A percentile compares a stretch with the other conserved stretches of the same genome.
Conservation (phyloP, 2,329 filamentous ascomycete species). For the Phoma sp. region DNA sequence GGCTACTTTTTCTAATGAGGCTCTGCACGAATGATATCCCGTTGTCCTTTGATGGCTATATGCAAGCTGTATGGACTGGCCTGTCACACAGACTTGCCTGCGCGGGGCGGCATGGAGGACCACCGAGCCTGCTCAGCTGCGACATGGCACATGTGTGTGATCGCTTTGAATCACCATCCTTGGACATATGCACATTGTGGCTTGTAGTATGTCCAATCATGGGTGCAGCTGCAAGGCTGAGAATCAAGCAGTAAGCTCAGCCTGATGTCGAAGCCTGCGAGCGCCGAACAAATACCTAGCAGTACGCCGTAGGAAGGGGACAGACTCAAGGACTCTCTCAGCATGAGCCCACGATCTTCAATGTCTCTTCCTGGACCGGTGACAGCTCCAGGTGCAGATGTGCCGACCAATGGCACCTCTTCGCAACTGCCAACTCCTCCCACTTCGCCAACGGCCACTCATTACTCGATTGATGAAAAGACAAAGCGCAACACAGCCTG, state of each 20-base stretch:
- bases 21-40: background rate
- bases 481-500: slow-evolving; percentile 4
- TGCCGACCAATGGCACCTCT: background rate
- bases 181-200: background rate
- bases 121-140: background rate
- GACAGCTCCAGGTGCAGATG: background rate
- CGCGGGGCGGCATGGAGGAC: background rate
- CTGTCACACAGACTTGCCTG: background rate
- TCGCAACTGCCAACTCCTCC: background rate
- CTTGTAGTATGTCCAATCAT: background rate
- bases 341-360: background rate
- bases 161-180: background rate
- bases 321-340: background rate
- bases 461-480: background rate
- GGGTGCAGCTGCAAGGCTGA: background rate
- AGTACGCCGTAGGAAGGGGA: background rate
- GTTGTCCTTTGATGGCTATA: background rate
- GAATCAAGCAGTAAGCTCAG: background rate
- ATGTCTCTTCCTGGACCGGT: background rate
- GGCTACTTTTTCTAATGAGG: background rate
- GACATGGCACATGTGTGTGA: background rate
- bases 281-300: background rate
- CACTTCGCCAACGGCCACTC: background rate
- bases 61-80: background rate
- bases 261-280: background rate